Conservation (phyloP, 495 filamentous ascomycete species). For the Lasiosphaeris hirsuta region DNA sequence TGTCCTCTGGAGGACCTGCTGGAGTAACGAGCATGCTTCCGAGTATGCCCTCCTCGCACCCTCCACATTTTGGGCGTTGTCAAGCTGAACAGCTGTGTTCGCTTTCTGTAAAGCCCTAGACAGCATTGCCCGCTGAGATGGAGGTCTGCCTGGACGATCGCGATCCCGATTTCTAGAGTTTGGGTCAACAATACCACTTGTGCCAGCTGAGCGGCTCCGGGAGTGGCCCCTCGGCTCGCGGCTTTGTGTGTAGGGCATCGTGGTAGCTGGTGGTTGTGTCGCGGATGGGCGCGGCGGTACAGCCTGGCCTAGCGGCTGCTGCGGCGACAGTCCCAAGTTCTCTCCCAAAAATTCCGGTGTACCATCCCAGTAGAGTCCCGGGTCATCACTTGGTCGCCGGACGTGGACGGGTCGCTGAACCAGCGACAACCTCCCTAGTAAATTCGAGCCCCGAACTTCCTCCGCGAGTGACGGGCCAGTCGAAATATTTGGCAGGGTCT, state of each 20-base stretch:
- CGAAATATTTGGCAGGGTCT: constrained; percentile 37
- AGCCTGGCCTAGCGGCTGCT: constrained; percentile 10
- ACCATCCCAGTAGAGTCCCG: constrained; percentile 26
- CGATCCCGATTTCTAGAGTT: constrained; percentile 31
- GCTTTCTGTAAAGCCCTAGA: constrained; percentile 91
- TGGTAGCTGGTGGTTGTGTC: constrained; percentile 7
- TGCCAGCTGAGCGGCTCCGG: constrained; percentile 44
- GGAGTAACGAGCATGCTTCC: constrained; percentile 81
- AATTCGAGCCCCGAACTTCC: constrained; percentile 27
- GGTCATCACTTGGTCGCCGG: constrained; percentile 15
- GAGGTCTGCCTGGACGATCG: constrained; percentile 37
- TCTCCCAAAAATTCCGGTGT: constrained; percentile 14
- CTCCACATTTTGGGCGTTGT: constrained; percentile 92
- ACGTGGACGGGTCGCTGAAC: constrained; percentile 6
- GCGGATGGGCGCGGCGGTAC: constrained; percentile 16
- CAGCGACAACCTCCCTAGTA: constrained; percentile 17
- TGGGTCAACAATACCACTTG: constrained; percentile 41
- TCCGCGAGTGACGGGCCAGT: constrained; percentile 38
- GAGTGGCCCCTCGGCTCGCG: constrained; percentile 43
- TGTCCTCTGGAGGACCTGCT: constrained; percentile 81
- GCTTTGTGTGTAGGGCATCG: constrained; percentile 34
- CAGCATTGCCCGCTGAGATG: constrained; percentile 85
- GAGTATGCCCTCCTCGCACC: constrained; percentile 87
- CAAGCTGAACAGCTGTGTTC: constrained; percentile 88
- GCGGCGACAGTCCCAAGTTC: constrained; percentile 18